Conservation (phyloP, 23 red algal species). For the Gracilaria gracilis region DNA sequence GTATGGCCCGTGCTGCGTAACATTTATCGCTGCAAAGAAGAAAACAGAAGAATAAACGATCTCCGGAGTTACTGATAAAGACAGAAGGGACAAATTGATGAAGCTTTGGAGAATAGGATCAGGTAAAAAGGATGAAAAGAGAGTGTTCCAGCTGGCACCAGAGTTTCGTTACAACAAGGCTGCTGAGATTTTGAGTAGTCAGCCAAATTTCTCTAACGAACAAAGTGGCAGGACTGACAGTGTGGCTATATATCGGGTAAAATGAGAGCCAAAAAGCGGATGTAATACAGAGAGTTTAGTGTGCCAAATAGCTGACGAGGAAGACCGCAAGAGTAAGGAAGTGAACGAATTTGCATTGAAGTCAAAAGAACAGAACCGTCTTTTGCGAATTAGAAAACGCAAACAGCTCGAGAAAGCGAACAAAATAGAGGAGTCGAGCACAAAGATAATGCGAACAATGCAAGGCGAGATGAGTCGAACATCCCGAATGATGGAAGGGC, state of each 20-base stretch:
- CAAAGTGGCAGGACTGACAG: constrained; percentile 21
- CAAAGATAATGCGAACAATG: neutral
- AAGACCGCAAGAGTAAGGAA: neutral
- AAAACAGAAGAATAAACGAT: neutral
- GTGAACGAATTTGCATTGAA: neutral
- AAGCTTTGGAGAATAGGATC: neutral
- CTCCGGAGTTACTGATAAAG: neutral
- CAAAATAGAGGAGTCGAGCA: neutral
- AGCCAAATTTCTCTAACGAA: neutral
- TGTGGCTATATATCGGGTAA: neutral
- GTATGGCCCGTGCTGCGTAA: neutral
- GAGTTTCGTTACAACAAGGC: constrained; percentile 20
- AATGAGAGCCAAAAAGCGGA: neutral
- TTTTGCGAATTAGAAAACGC: neutral
- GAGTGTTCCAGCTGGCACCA: constrained; percentile 8
- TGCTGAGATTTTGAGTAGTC: neutral
- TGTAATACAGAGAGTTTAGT: too few relatives aligned
- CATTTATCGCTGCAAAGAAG: constrained; percentile 16
- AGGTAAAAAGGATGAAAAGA: neutral
- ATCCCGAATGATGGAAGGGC: neutral
- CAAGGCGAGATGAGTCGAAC: neutral
- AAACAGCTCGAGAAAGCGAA: neutral
- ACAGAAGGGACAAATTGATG: neutral
- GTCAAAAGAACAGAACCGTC: neutral
- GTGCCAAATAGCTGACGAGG: neutral